Evolutionary conservation across 1,139 yeast species (phyloP).

Genomic region (Candida sojae): DNA sequence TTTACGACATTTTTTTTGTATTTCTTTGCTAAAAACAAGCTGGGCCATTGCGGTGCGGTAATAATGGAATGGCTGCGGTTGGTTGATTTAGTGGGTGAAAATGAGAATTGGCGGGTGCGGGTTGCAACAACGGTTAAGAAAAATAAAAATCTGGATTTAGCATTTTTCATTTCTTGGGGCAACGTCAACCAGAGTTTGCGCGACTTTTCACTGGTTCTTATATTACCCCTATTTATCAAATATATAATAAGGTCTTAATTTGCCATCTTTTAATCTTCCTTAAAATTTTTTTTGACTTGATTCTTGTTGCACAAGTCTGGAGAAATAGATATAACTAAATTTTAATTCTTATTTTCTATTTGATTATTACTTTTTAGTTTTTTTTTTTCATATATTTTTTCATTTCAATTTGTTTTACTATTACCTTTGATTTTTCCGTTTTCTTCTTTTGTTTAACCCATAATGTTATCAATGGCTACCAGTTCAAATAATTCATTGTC

Average conservation of each 20-base stretch:
- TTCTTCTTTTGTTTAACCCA: too few species aligned
- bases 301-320: neutral
- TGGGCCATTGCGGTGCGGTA: too few species aligned
- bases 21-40: neutral
- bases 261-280: neutral
- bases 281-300: too few species aligned
- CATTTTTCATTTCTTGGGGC: neutral
- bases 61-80: neutral
- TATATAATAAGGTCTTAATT: neutral
- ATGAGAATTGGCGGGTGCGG: neutral
- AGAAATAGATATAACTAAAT: neutral
- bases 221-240: conserved; percentile 1
- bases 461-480: conserved; percentile 2
- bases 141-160: too few species aligned
- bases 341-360: neutral
- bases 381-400: too few species aligned
- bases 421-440: too few species aligned
- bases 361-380: neutral
- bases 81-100: neutral
- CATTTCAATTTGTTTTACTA: too few species aligned
- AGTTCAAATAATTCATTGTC: conserved; percentile 8
- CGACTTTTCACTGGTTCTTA: neutral
- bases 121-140: neutral
- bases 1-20: neutral
- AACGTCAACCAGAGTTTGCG: neutral